Evolutionary conservation across 495 filamentous ascomycete genomes (phyloP).

Genomic region (Daldinia vernicosa): DNA sequence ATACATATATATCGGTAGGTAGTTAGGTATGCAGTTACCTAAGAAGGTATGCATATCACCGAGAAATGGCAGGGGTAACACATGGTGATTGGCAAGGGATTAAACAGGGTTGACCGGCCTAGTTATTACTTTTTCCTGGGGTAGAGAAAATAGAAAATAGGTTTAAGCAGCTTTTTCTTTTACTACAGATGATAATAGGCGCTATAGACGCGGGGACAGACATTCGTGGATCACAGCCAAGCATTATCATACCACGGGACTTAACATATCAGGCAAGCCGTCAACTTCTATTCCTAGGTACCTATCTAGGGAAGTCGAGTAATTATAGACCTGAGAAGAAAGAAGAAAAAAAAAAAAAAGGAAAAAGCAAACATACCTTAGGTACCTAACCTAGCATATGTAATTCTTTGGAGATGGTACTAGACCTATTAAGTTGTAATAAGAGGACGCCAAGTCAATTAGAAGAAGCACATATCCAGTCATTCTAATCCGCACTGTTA

Average conservation of each 20-base stretch:
- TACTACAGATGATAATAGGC: slow-evolving; percentile 2
- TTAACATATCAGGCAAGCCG: not conserved
- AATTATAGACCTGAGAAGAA: not conserved
- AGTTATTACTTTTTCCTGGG: not conserved
- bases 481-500: slow-evolving; percentile 31
- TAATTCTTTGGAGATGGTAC: not conserved
- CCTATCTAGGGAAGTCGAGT: not conserved
- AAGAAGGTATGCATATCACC: slow-evolving; percentile 42
- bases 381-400: not conserved
- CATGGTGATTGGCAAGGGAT: slow-evolving; percentile 45
- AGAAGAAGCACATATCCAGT: not conserved
- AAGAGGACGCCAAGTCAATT: not conserved
- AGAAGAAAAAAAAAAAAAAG: not conserved
- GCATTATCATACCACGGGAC: not conserved
- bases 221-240: not conserved
- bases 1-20: slow-evolving; percentile 7
- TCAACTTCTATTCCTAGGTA: not conserved
- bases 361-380: not conserved
- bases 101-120: slow-evolving; percentile 29
- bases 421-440: slow-evolving; percentile 3
- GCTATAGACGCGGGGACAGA: slow-evolving; percentile 1
- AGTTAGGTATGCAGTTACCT: not conserved
- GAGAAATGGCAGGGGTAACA: slow-evolving; percentile 46
- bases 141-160: slow-evolving; percentile 26
- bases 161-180: not conserved